Evolutionary conservation across 169 alveolate species (phyloP), one percentile per base, ranked within the genome.

Genomic region (Plasmodium gallinaceum): DNA sequence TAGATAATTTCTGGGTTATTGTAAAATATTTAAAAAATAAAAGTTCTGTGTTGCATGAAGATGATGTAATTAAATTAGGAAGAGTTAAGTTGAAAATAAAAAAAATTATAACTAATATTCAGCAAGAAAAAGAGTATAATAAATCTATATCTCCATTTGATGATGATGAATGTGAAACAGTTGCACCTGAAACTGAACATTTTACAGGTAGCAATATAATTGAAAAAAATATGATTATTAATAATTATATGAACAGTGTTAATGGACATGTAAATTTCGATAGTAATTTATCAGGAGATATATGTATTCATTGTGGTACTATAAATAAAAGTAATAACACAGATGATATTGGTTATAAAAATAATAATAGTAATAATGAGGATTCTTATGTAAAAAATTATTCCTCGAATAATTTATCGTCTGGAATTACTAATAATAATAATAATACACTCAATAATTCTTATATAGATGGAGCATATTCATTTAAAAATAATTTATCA

Each of bases 111-210:
- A 74, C 92, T 6, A 91, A 74, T 54, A 12, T 42, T 54, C 91
- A 85, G 24, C 94, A 91, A 52, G 94, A 85, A n/a, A 85, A 51
- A 37, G 93, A 71, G 26, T 88, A 76, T 46, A 62, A 71, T 26
- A 91, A 66, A 61, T 85, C 94, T 0, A 5, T 66, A 20, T 71
- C 76, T 5, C 92, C 88, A 7, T 57, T 64, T 22, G 95, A 76
- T 68, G 93, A 69, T 24, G 95, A 92, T 61, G 95, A 92, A 74
- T 88, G 93, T 62, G 95, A 92, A 70, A 92, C 93, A 7, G 92
- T 76, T 14, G 80, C 93, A 18, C 95, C 95, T 0, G 93, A 92
- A 14, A 60, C 78, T 6, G 93, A 69, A 22, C 78, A 69, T 7
- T 46, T 20, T 45, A 9, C 54, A 32, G 26, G 22, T 9, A 64